These are phyloP conservation scores for Trichomonas vaginalis DNA, from an alignment of 208 protist species.

Conservation along the genomic window DNA sequence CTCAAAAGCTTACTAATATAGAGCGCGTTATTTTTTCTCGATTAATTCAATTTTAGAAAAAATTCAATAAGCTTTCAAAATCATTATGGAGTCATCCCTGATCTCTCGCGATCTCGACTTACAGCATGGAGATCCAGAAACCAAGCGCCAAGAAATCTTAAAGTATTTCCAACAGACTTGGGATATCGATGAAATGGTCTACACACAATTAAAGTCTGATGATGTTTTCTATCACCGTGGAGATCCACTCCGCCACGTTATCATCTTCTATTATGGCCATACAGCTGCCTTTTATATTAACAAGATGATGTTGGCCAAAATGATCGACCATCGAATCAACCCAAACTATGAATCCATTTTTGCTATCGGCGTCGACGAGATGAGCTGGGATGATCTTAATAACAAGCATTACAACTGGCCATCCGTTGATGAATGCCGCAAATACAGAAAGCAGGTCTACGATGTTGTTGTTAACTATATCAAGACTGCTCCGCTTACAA, in stretches of 20 bases:
- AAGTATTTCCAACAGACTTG: not conserved
- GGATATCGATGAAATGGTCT: not conserved
- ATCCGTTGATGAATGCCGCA: constrained; percentile 52
- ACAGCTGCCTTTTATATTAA: constrained; percentile 78
- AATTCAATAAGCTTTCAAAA: no score
- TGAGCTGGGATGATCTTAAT: constrained; percentile 80
- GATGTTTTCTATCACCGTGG: not conserved
- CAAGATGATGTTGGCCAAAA: constrained; percentile 52
- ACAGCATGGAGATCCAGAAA: not conserved
- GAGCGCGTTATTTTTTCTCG: no score
- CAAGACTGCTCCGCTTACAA: not conserved
- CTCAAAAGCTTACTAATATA: no score
- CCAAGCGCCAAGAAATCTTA: not conserved
- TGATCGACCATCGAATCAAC: not conserved
- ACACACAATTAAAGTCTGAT: not conserved
- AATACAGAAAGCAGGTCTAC: constrained; percentile 56
- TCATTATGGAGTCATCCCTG: not conserved
- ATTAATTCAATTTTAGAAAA: no score
- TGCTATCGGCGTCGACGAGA: constrained; percentile 77
- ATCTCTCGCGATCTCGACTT: not conserved
- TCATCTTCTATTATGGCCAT: constrained; percentile 80
- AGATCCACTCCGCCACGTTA: not conserved
- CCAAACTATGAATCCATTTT: constrained; percentile 19
- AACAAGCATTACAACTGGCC: constrained; percentile 50
- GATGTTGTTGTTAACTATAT: constrained; percentile 33